Evolutionary conservation across 2,329 filamentous ascomycete genomes (phyloP).

Genomic region (Talaromyces sp.): DNA sequence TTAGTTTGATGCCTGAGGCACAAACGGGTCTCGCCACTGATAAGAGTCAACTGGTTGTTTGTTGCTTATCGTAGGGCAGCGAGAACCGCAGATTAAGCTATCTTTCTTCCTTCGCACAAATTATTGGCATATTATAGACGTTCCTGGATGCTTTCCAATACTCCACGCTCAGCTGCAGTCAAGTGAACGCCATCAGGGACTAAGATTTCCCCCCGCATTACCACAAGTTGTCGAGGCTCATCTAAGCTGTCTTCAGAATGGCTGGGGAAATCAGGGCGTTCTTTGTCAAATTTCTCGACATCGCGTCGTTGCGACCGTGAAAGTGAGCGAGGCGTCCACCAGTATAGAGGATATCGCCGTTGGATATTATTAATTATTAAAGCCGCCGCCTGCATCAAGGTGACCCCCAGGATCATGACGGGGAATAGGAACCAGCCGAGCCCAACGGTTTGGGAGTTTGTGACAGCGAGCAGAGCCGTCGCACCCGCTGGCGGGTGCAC

Average conservation of each 20-base stretch:
- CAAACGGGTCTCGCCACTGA: background rate
- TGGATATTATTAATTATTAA: slow-evolving; percentile 71
- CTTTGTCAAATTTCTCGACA: slow-evolving; percentile 23
- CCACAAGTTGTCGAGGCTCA: slow-evolving; percentile 30
- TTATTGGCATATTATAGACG: slow-evolving; percentile 27
- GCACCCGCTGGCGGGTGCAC: slow-evolving; percentile 75
- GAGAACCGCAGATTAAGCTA: too few species aligned
- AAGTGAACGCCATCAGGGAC: slow-evolving; percentile 40
- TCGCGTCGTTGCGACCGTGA: slow-evolving; percentile 13
- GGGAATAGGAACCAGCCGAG: slow-evolving; percentile 72
- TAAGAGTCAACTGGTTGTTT: too few species aligned
- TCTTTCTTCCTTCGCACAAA: background rate
- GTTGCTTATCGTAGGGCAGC: too few species aligned
- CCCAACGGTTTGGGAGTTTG: slow-evolving; percentile 45
- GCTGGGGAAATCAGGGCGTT: slow-evolving; percentile 17
- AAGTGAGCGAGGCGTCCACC: slow-evolving; percentile 55
- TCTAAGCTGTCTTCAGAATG: slow-evolving; percentile 27
- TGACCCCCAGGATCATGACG: slow-evolving; percentile 62
- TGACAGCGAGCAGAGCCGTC: slow-evolving; percentile 69
- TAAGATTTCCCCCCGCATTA: slow-evolving; percentile 33
- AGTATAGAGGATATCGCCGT: slow-evolving; percentile 68
- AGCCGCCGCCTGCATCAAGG: slow-evolving; percentile 64
- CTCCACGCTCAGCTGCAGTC: slow-evolving; percentile 34
- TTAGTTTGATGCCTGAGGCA: slow-evolving; percentile 7
- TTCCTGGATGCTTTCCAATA: slow-evolving; percentile 37